Evolutionary conservation across 2,329 filamentous ascomycete genomes (phyloP).

Genomic region (Chaetomiaceae sp.): DNA sequence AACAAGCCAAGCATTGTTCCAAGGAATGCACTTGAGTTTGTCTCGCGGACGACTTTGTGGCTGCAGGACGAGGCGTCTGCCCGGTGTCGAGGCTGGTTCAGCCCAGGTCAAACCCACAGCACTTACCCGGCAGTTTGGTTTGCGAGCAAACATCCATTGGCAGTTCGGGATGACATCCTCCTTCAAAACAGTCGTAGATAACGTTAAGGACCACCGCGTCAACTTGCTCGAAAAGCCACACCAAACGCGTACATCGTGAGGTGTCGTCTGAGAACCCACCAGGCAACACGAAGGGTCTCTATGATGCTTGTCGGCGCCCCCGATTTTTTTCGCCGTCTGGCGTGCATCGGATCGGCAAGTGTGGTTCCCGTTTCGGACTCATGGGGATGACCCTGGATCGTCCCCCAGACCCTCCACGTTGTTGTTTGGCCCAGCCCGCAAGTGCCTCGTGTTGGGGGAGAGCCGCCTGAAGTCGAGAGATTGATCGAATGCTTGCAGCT

Average conservation of each 20-base stretch:
- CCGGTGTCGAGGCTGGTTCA: slow-evolving; percentile 1
- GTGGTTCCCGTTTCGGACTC: slow-evolving; percentile 13
- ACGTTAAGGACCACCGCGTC: background rate
- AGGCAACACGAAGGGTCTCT: background rate
- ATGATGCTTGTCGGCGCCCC: background rate
- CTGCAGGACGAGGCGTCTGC: slow-evolving; percentile 10
- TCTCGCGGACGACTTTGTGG: too few relatives aligned
- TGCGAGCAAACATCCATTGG: background rate
- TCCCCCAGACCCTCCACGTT: slow-evolving; percentile 6
- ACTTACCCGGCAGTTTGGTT: background rate
- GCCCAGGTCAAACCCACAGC: background rate
- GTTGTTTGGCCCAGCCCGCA: background rate
- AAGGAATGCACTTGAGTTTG: too few relatives aligned
- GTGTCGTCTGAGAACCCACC: background rate
- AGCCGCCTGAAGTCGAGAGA: slow-evolving; percentile 11
- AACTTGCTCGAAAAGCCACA: background rate
- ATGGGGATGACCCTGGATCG: slow-evolving; percentile 13
- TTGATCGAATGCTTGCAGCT: background rate
- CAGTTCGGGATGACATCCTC: background rate
- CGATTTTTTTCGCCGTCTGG: background rate
- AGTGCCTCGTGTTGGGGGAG: slow-evolving; percentile 16
- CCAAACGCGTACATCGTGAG: background rate
- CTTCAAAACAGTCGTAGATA: background rate
- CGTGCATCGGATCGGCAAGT: slow-evolving; percentile 17
- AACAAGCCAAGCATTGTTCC: too few relatives aligned